A percentile compares a stretch with the other conserved stretches of the same genome.
These are phyloP conservation scores for Hypoxylon sp. DNA, from an alignment of 2,329 filamentous ascomycete genomes.

Conservation along the genomic window DNA sequence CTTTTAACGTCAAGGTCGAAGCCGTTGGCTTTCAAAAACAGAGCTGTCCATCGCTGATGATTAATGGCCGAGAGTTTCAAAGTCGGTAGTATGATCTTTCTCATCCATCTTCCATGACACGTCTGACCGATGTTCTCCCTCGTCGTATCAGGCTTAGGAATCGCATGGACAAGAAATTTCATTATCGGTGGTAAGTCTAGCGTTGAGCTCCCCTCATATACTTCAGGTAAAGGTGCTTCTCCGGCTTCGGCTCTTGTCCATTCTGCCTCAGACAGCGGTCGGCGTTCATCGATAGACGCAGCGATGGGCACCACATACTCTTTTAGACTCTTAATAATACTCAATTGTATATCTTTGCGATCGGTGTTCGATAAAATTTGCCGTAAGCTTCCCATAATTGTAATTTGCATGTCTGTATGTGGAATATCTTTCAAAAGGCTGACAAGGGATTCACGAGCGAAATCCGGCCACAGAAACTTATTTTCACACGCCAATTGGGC, in stretches of 20 bases:
- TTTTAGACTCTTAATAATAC: conserved; percentile 51
- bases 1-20: conserved; percentile 45
- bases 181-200: conserved; percentile 41
- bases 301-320: conserved; percentile 50
- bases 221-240: conserved; percentile 27
- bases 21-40: conserved; percentile 53
- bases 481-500: conserved; percentile 53
- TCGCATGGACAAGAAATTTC: conserved; percentile 29
- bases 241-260: conserved; percentile 47
- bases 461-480: conserved; percentile 47
- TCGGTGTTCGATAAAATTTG: conserved; percentile 40
- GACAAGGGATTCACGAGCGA: conserved; percentile 51
- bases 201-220: conserved; percentile 26
- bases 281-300: conserved; percentile 53
- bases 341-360: conserved; percentile 36
- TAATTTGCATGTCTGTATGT: conserved; percentile 55
- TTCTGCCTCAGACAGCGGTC: conserved; percentile 47
- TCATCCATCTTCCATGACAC: conserved; percentile 39
- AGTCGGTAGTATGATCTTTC: conserved; percentile 46
- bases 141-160: neutral
- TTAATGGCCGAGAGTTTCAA: conserved; percentile 51
- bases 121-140: neutral
- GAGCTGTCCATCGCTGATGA: conserved; percentile 53
- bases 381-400: conserved; percentile 52
- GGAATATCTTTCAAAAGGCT: conserved; percentile 51